Conservation (phyloP, 129 eudicot species). For the Flaveria bidentis region DNA sequence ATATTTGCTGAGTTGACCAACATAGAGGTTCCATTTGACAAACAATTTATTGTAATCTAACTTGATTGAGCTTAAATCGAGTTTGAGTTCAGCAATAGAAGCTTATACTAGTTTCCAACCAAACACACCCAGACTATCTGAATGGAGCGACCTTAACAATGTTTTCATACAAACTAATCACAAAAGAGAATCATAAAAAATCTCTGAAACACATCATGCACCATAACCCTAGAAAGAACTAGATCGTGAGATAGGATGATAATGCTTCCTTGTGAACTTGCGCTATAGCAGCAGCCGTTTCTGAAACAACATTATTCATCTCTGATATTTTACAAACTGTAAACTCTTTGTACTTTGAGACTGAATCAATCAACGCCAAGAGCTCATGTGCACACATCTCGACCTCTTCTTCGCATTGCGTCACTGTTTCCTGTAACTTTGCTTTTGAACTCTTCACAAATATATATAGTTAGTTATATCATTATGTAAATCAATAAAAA, state of each 20-base stretch:
- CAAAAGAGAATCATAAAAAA: not conserved
- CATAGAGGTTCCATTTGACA: not conserved
- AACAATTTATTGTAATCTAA: not conserved
- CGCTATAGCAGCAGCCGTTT: slow-evolving; percentile 55
- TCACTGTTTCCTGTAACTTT: slow-evolving; percentile 52
- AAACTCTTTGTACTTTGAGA: slow-evolving; percentile 64
- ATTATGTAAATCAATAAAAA: too few relatives aligned
- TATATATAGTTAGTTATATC: not conserved
- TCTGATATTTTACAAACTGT: slow-evolving; percentile 45
- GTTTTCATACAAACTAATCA: not conserved
- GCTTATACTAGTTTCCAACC: not conserved
- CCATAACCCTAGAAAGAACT: not conserved
- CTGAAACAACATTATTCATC: slow-evolving; percentile 50
- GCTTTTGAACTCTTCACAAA: slow-evolving; percentile 49
- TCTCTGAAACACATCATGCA: not conserved
- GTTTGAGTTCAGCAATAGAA: not conserved
- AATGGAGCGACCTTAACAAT: too few relatives aligned
- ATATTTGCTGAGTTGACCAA: too few relatives aligned
- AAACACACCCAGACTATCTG: too few relatives aligned
- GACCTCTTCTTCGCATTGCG: slow-evolving; percentile 51
- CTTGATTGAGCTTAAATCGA: not conserved
- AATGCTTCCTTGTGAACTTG: slow-evolving; percentile 43
- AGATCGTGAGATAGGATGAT: not conserved
- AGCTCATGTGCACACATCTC: slow-evolving; percentile 62
- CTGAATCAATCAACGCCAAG: slow-evolving; percentile 65